Percentiles rank a stretch among this genome's conserved stretches.
Evolutionary conservation across 2,329 filamentous ascomycete species (phyloP).

Genomic region (Xylaria hypoxylon): DNA sequence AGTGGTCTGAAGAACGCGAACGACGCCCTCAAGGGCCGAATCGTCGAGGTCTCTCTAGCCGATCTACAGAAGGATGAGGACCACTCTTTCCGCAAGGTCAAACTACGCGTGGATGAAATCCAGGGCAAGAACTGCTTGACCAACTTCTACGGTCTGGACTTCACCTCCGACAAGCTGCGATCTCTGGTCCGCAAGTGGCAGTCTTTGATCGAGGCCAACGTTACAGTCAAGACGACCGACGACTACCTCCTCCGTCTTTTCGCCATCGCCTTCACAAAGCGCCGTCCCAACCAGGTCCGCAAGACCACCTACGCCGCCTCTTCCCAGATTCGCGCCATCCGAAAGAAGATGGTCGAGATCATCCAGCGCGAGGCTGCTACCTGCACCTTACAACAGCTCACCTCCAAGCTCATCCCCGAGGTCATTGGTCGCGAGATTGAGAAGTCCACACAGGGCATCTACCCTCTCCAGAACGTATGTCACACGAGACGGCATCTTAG

Average conservation of each 20-base stretch:
- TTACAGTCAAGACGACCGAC: slow-evolving; percentile 99
- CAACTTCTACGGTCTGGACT: slow-evolving; percentile 99
- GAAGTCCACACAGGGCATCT: slow-evolving; percentile 99
- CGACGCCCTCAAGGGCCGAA: slow-evolving; percentile 97
- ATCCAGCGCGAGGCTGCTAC: slow-evolving; percentile 94
- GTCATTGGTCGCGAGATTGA: slow-evolving; percentile 99
- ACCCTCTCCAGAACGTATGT: slow-evolving; percentile 97
- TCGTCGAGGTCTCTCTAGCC: slow-evolving; percentile 98
- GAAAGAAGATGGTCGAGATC: slow-evolving; percentile 99
- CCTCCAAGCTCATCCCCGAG: slow-evolving; percentile 98
- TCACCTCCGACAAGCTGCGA: slow-evolving; percentile 99
- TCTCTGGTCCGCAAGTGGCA: slow-evolving; percentile 99
- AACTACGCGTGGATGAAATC: slow-evolving; percentile 97
- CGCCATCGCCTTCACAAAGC: slow-evolving; percentile 99
- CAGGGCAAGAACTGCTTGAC: slow-evolving; percentile 99
- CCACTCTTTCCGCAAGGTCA: slow-evolving; percentile 99
- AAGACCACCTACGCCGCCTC: slow-evolving; percentile 99
- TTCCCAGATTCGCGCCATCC: slow-evolving; percentile 97
- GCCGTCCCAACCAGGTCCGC: slow-evolving; percentile 99
- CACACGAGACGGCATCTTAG: slow-evolving; percentile 37
- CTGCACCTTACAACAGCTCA: slow-evolving; percentile 96
- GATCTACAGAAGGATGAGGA: slow-evolving; percentile 99
- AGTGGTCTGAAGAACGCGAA: slow-evolving; percentile 99
- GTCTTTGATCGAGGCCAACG: slow-evolving; percentile 98
- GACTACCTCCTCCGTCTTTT: slow-evolving; percentile 99